Evolutionary conservation across 2,329 filamentous ascomycete species (phyloP), one percentile per base, ranked within the genome.

Genomic region (Aspergillus pseudonomiae): DNA sequence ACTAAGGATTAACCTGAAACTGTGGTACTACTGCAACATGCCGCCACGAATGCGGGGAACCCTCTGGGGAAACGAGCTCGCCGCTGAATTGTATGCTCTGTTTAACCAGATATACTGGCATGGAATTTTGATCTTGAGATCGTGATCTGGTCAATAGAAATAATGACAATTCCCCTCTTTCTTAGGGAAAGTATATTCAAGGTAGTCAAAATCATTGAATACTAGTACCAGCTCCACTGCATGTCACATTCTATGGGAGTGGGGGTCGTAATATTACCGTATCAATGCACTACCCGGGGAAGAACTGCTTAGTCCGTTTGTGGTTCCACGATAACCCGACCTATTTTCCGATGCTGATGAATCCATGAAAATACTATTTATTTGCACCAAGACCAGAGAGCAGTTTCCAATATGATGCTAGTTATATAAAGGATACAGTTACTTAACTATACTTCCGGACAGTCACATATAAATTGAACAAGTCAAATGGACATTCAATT

Each of bases 31-130:
- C 52, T 55, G 52, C 52, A 41, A 24, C 36, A 55, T 24, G 34
- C 52, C 52, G 32, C 12, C 32, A 55, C 52, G 32, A 58, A 43
- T 59, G 56, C 56, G 56, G 56, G 56, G 56, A 48, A 59, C 43
- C 6, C n/a, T 36, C 30, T 19, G n/a, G 52, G n/a, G 52, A 32
- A 24, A 36, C 10, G 11, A 24, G 14, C 3, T 55, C 48, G 10
- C 6, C 39, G 19, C 6, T 19, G 19, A 41, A n/a, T 41, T 1
- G 39, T 7, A 41, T 26, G 11, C 11, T 56, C 21, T 9, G 11
- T 11, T 19, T 10, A 10, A 30, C 12, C 6, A 32, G 24, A 30
- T 19, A 28, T 30, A 30, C 46, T 19, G 9, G 24, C 9, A 16
- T 9, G 39, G 7, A n/a, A 16, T 9, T n/a, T 10, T 19, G 0